Evolutionary conservation across 1,284 basidiomycete genomes (phyloP).

Genomic region (Pisolithus thermaeus): DNA sequence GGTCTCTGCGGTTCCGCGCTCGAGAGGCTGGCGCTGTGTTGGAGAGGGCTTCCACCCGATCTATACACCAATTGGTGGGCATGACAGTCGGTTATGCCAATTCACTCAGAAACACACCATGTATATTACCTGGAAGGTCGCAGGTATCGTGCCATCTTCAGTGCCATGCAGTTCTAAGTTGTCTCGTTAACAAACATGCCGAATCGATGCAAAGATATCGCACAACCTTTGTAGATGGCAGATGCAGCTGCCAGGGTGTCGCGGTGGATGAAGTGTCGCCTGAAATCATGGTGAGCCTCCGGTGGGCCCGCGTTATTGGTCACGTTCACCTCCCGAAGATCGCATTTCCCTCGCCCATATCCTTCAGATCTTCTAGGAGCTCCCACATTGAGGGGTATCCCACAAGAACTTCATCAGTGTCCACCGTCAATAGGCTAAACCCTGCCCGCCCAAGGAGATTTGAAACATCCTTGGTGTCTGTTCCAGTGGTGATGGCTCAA

Average conservation of each 20-base stretch:
- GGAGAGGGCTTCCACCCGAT: conserved; percentile 98
- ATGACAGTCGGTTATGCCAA: neutral
- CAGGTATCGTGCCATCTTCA: conserved; percentile 81
- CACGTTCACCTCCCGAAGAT: conserved; percentile 66
- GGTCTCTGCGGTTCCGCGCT: conserved; percentile 78
- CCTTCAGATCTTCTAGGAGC: conserved; percentile 84
- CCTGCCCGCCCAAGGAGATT: conserved; percentile 90
- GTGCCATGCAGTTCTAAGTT: conserved; percentile 75
- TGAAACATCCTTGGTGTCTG: conserved; percentile 87
- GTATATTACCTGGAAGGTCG: conserved; percentile 95
- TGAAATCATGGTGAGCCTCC: conserved; percentile 21
- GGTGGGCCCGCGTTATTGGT: neutral
- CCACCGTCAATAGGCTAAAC: conserved; percentile 91
- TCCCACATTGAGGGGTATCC: conserved; percentile 97
- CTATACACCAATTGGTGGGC: conserved; percentile 36
- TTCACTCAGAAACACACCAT: conserved; percentile 51
- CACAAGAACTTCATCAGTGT: conserved; percentile 90
- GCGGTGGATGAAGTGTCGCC: conserved; percentile 66
- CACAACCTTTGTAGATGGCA: conserved; percentile 84
- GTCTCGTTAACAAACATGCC: conserved; percentile 4
- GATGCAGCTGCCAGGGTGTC: conserved; percentile 90
- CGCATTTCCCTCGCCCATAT: conserved; percentile 97
- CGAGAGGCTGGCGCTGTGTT: conserved; percentile 78
- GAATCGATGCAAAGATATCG: neutral
- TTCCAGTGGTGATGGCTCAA: neutral